Evolutionary conservation across 2,329 filamentous ascomycete species (phyloP), one percentile per base, ranked within the genome.

Genomic region (Fusarium nanum): DNA sequence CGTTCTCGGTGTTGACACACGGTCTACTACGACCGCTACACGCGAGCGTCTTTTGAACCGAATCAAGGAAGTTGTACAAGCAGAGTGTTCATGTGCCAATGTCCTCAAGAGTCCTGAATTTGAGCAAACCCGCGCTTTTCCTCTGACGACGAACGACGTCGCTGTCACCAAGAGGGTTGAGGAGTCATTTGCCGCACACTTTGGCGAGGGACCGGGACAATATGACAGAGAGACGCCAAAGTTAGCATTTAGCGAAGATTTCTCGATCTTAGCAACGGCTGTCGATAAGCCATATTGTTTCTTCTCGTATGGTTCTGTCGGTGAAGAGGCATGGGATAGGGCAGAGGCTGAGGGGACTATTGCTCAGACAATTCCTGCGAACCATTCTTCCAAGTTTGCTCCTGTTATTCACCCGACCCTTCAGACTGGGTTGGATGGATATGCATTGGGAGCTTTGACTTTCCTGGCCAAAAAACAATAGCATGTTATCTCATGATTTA

Each of bases 201-300:
- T 89, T 66, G 73, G 64, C 0, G 73, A 73, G 2, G 68, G 73
- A 0, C 4, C 11, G 2, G 40, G 20, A 0, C 34, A 42, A 16
- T 71, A 82, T 40, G 76, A 82, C 13, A 66, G 78, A 0, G 76
- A 84, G 14, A 79, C 81, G 18, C 75, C 81, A n/a, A 78, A 80
- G 0, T 69, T 85, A 1, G 77, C 80, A 5, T 85, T 82, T 0
- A 86, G 83, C 45, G 89, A 91, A 70, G 89, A 91, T 65, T 89
- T 91, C 30, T 68, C 67, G 1, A 68, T 75, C 8, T 46, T 78
- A 6, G 74, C 76, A 1, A 67, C 69, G 10, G 57, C 70, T 22
- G 40, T 60, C 6, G 45, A 64, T 0, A 71, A 52, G n/a, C 74
- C 74, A 0, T 71, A 58, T 8, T 65, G 62, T 11, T 76, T 76